Conservation (phyloP, 768 basidiomycete species). For the Tephrocybe rancida region DNA sequence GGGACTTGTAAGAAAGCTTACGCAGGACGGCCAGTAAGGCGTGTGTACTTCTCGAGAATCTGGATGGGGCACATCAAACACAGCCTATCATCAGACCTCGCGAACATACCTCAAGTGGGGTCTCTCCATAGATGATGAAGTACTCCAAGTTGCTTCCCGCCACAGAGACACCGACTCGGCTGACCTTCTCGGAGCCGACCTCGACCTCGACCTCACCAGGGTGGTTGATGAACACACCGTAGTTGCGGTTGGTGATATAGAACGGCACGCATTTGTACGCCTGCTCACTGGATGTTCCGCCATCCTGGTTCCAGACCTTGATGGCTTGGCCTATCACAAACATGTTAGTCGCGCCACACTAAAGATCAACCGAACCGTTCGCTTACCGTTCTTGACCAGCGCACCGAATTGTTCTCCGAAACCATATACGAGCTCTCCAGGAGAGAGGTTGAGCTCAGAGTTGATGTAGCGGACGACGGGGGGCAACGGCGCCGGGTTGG, state of each 20-base stretch:
- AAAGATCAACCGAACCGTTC: constrained; percentile 17
- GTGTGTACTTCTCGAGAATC: constrained; percentile 64
- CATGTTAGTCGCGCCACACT: constrained; percentile 12
- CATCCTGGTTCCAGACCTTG: constrained; percentile 75
- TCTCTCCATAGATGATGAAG: constrained; percentile 70
- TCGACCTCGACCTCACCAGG: constrained; percentile 79
- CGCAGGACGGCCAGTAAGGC: constrained; percentile 66
- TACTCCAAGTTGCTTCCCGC: constrained; percentile 68
- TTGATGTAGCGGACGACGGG: constrained; percentile 49
- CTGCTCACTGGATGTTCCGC: constrained; percentile 71
- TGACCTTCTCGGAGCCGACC: constrained; percentile 67
- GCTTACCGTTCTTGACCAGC: constrained; percentile 75
- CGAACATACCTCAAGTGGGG: constrained; percentile 58
- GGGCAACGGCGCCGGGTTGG: constrained; percentile 43
- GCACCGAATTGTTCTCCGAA: constrained; percentile 77
- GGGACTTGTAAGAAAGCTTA: constrained; percentile 21
- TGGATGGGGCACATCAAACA: constrained; percentile 19
- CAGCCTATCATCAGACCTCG: background rate
- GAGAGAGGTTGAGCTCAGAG: constrained; percentile 65
- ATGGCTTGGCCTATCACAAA: constrained; percentile 49
- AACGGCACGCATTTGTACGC: constrained; percentile 72
- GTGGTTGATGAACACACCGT: constrained; percentile 78
- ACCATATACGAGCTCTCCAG: constrained; percentile 74
- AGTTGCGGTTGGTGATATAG: constrained; percentile 69
- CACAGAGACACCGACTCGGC: constrained; percentile 64